Base-by-base conservation (phyloP, 148 eudicot genomes). In the Camellia japonica region DNA sequence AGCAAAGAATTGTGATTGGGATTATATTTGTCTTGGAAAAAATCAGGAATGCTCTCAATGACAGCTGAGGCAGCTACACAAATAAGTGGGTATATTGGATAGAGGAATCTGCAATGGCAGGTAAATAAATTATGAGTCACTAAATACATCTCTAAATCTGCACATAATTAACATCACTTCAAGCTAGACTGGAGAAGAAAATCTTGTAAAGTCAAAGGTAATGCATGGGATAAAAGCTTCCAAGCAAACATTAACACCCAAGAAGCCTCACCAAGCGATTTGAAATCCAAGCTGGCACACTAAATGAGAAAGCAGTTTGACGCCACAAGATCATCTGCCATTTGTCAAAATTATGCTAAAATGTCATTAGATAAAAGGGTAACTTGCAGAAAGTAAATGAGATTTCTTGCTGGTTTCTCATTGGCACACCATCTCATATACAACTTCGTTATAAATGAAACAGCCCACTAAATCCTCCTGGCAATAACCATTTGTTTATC, bases 41-140 rank as follows among this genome's bases (percentile, higher is more conserved):
- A 54, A 86, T 96, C 98, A 84, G 99, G 99, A 80, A 96, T 85
- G 86, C 92, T 91, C 68, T 96, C 97, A 80, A 96, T 89, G 77
- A 94, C 90, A 80, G 95, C 97, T 65, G 99, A 86, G 64, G 99
- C 99, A 84, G 99, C 99, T 51, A 96, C 91, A 86, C 99, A 93
- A 54, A 96, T 84, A 51, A 96, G 95, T 62, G 99, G 98, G 82
- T 96, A 96, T 84, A 96, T 90, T 72, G 98, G 99, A 84, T 96
- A 96, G 52, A 96, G 97, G 80, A 96, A 96, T 86, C 99, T 96
- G 94, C 87, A 88, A 77, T 61, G 71, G 65, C 42, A 75, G 59
- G 51, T 75, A 84, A 43, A 47, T 52, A 62, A 49, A 71, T 49
- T 55, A 58, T 9, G 16, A 73, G 55, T 15, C 47, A 72, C 30